Evolutionary conservation across 1,139 yeast species (phyloP).

Genomic region (Chernovozyma aurita): DNA sequence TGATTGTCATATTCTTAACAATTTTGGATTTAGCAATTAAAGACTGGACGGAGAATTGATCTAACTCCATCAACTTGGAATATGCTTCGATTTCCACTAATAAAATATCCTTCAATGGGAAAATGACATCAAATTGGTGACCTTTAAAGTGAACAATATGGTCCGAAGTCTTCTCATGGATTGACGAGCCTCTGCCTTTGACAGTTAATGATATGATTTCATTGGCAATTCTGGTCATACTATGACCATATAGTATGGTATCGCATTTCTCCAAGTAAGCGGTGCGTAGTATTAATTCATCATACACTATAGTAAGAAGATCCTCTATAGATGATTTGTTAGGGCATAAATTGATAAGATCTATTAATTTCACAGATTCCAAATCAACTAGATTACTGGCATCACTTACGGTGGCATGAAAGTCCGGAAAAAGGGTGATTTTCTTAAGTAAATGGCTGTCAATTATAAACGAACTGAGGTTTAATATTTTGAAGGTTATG

Average conservation of each 20-base stretch:
- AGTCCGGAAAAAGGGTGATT: conserved; percentile 18
- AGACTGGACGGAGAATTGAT: conserved; percentile 17
- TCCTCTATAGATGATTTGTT: conserved; percentile 65
- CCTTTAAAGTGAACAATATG: conserved; percentile 25
- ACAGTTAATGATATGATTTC: conserved; percentile 74
- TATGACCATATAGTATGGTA: conserved; percentile 67
- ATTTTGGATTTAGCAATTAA: conserved; percentile 27
- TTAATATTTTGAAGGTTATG: conserved; percentile 33
- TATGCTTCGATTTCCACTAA: conserved; percentile 62
- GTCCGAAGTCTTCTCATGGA: conserved; percentile 52
- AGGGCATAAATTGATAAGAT: conserved; percentile 30
- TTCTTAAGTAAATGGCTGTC: conserved; percentile 21
- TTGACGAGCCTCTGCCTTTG: conserved; percentile 81
- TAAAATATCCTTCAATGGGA: conserved; percentile 74
- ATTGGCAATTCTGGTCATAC: conserved; percentile 82
- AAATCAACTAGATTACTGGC: neutral
- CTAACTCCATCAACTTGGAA: conserved; percentile 30
- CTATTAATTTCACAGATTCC: conserved; percentile 14
- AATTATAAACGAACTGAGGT: conserved; percentile 33
- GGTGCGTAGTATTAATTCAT: conserved; percentile 43
- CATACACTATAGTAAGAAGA: conserved; percentile 44
- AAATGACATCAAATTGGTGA: conserved; percentile 41
- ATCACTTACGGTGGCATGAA: conserved; percentile 9
- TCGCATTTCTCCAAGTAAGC: conserved; percentile 46
- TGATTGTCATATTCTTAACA: conserved; percentile 71